These are phyloP conservation scores for Corylus avellana DNA, from an alignment of 306 rosid genomes.

Conservation along the genomic window DNA sequence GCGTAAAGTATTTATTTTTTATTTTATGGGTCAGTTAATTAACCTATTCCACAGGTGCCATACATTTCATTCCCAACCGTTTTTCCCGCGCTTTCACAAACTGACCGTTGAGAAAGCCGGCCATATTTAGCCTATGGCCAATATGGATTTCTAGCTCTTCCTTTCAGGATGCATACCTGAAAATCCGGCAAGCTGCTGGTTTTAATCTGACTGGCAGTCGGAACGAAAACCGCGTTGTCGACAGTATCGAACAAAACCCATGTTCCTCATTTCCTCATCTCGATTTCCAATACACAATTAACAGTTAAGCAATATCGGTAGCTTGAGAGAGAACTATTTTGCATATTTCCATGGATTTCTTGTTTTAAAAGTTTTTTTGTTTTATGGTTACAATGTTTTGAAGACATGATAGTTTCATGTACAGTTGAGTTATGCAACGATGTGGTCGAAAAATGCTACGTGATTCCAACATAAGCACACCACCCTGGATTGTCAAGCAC, in stretches of 20 bases:
- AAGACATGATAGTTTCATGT: neutral
- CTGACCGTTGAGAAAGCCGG: conserved; percentile 26
- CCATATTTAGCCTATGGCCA: conserved; percentile 33
- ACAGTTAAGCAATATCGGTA: conserved; percentile 15
- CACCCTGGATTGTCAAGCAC: conserved; percentile 1
- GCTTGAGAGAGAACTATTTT: neutral
- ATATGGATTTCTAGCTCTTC: conserved; percentile 27
- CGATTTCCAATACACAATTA: neutral
- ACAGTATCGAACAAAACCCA: conserved; percentile 37
- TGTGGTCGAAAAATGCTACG: conserved; percentile 18
- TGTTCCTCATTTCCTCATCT: conserved; percentile 28
- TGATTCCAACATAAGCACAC: neutral
- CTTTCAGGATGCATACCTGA: conserved; percentile 31
- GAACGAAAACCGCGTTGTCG: conserved; percentile 31
- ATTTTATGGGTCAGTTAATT: neutral
- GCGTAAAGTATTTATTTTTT: neutral
- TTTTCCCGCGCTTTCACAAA: conserved; percentile 51
- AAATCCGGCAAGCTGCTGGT: conserved; percentile 33
- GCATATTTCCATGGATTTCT: neutral
- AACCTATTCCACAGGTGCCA: conserved; percentile 19
- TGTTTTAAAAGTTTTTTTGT: neutral
- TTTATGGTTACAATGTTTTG: neutral
- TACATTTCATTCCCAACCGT: conserved; percentile 40
- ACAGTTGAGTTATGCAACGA: neutral
- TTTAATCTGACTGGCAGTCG: conserved; percentile 52